These are phyloP conservation scores for Morella rubra DNA, from an alignment of 306 rosid genomes.

Conservation along the genomic window DNA sequence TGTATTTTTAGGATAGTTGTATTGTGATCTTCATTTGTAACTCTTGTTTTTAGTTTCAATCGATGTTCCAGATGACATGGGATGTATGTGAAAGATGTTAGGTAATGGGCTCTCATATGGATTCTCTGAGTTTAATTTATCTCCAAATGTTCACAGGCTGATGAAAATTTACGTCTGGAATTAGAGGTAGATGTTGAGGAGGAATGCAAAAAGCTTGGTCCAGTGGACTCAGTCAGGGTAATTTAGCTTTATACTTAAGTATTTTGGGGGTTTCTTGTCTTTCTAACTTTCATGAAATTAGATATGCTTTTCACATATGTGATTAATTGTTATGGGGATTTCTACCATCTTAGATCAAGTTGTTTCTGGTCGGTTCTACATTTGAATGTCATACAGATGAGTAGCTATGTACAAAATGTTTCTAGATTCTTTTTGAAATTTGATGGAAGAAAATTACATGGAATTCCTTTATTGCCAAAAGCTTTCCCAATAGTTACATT, in stretches of 20 bases:
- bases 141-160: slow-evolving; percentile 52
- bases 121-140: slow-evolving; percentile 20
- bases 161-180: slow-evolving; percentile 70
- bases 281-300: background rate
- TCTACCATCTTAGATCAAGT: background rate
- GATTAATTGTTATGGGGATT: background rate
- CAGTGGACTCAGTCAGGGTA: slow-evolving; percentile 83
- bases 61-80: background rate
- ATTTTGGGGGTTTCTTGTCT: background rate
- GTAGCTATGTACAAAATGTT: background rate
- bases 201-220: slow-evolving; percentile 85
- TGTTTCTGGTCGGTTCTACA: background rate
- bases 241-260: slow-evolving; percentile 10
- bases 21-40: slow-evolving; percentile 12
- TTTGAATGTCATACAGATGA: background rate
- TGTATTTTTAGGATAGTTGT: background rate
- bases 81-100: slow-evolving; percentile 5
- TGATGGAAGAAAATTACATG: background rate
- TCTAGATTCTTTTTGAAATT: background rate
- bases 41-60: background rate
- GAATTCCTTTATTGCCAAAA: background rate
- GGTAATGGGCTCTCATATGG: slow-evolving; percentile 22
- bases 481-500: background rate
- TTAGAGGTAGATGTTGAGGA: slow-evolving; percentile 84
- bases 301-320: background rate